Base-by-base conservation (phyloP, 768 basidiomycete species). In the Tephrocybe sp. region DNA sequence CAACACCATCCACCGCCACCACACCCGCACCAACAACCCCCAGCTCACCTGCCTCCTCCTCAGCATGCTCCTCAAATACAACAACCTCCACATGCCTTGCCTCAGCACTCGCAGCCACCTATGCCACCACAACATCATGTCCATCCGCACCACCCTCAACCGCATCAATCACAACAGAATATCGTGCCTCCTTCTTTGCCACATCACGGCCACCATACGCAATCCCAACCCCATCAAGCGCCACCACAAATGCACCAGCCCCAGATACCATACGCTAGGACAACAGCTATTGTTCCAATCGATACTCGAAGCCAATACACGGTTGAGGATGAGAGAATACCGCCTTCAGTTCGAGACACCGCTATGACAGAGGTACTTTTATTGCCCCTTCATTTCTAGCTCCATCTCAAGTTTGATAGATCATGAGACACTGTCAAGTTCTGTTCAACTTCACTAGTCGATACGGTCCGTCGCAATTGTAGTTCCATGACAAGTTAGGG, bases 391-490 rank as follows among this genome's bases (percentile, higher is more conserved):
- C 15, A 20, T 48, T 40, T 26, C 23, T 4, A 14, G 14, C 18
- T 41, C 11, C 23, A 20, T 36, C 53, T 59, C 23, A 59, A 51
- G 50, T 36, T 47, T 42, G 30, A 24, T 58, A 86, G 84, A 82
- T 87, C 40, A 64, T 80, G 48, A 73, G 79, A 52, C 83, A 85
- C 58, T 91, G 88, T 53, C 72, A 69, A 34, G 70, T 74, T 34
- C 58, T 91, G 44, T 84, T 84, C 61, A 49, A 71, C 11, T 91
- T 90, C 62, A 86, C 88, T 9, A 77, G 70, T 45, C 81, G 77
- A 59, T 90, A 85, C 66, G 83, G 88, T 88, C 53, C 50, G 76
- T 67, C 17, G 15, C 48, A 38, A 30, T 44, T 34, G 21, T 46
- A 21, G 57, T 20, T n/a, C 42, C 21, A 46, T n/a, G 40, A 25